Conservation (phyloP, 495 filamentous ascomycete genomes). For the Penicillium lividum region DNA sequence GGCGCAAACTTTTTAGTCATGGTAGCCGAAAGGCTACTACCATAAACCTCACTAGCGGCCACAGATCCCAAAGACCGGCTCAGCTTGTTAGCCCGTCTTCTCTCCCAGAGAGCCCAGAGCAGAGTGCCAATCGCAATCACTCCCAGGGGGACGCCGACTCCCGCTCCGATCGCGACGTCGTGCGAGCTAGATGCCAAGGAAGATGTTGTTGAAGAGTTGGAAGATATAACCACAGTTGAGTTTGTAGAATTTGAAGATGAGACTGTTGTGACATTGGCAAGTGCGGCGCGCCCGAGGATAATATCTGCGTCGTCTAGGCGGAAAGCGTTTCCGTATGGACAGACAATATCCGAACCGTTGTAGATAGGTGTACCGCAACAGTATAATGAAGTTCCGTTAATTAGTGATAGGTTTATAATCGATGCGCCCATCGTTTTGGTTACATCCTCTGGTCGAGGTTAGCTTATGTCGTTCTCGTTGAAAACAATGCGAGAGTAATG, state of each 20-base stretch:
- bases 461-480: not conserved
- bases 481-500: not conserved
- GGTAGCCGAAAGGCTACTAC: not conserved
- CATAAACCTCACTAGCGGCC: not conserved
- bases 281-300: conserved; percentile 22
- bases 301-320: conserved; percentile 16
- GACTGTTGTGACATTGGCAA: conserved; percentile 21
- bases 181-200: conserved; percentile 1
- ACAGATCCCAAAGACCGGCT: conserved; percentile 7
- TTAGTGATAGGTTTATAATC: conserved; percentile 26
- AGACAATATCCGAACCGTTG: conserved; percentile 17
- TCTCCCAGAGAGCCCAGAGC: conserved; percentile 30
- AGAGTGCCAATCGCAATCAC: conserved; percentile 35
- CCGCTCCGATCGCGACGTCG: conserved; percentile 30
- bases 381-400: conserved; percentile 24
- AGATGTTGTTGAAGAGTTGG: conserved; percentile 30
- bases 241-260: conserved; percentile 10
- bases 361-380: conserved; percentile 33
- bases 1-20: conserved; percentile 9
- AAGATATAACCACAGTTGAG: conserved; percentile 25
- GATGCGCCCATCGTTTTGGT: conserved; percentile 20
- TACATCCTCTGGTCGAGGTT: not conserved
- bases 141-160: conserved; percentile 28
- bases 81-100: conserved; percentile 16
- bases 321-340: conserved; percentile 25